phyloP scores from a whole-genome alignment of 2,329 filamentous ascomycete genomes.

The Diplodia sapinea region DNA sequence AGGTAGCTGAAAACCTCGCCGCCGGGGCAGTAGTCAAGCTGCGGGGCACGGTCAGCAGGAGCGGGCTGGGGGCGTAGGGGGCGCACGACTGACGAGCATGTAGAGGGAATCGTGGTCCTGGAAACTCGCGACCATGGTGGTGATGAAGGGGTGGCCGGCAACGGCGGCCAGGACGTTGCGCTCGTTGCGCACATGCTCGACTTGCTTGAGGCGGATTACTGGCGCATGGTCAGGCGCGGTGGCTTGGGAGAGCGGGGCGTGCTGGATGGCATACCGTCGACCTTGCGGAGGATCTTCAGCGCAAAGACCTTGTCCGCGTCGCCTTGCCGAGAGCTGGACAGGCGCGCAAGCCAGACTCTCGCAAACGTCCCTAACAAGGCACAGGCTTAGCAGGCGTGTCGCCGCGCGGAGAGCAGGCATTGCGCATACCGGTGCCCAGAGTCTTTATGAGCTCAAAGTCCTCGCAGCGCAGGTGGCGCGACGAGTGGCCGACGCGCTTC shows the following conservation, averaged over 20 bases:
- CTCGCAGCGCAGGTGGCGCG: constrained; percentile 53
- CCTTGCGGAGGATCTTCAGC: constrained; percentile 75
- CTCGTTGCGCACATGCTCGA: constrained; percentile 86
- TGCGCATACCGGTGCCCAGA: constrained; percentile 69
- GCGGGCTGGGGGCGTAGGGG: neutral
- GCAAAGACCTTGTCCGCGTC: constrained; percentile 74
- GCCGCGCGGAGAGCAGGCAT: constrained; percentile 20
- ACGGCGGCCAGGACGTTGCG: constrained; percentile 78
- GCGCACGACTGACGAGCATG: constrained; percentile 63
- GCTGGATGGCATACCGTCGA: constrained; percentile 51
- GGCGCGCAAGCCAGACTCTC: constrained; percentile 77
- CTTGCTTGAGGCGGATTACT: constrained; percentile 83
- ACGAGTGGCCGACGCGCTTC: constrained; percentile 56
- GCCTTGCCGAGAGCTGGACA: constrained; percentile 58
- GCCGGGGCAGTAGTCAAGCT: constrained; percentile 80
- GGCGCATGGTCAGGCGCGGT: constrained; percentile 26
- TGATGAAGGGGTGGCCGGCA: constrained; percentile 83
- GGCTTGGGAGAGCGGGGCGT: neutral
- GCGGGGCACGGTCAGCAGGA: constrained; percentile 35
- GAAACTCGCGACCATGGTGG: constrained; percentile 77
- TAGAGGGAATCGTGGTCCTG: constrained; percentile 79
- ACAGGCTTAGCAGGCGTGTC: constrained; percentile 27
- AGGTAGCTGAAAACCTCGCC: constrained; percentile 87
- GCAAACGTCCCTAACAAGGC: constrained; percentile 72
- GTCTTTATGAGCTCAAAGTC: constrained; percentile 79